A percentile compares a stretch with the other conserved stretches of the same genome.
Evolutionary conservation across 2,329 filamentous ascomycete genomes (phyloP).

Genomic region (Aureobasidium sp.): DNA sequence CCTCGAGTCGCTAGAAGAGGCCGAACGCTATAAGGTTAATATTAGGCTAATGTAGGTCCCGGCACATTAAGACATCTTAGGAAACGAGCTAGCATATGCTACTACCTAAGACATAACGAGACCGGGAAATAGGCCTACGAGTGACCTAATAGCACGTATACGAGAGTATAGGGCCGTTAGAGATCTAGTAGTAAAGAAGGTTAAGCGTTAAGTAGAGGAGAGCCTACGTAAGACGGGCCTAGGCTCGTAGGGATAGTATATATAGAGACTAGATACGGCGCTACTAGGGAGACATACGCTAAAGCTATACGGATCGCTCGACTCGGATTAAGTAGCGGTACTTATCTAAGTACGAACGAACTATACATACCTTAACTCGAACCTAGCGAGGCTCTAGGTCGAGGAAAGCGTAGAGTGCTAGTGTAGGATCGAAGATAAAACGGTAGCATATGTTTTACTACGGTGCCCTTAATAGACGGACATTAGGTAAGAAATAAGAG

Average conservation of each 20-base stretch:
- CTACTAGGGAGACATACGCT: too few species aligned
- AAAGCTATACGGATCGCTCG: background rate
- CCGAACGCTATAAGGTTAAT: too few species aligned
- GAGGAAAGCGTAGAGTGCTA: background rate
- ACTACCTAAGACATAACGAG: too few species aligned
- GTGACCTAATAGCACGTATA: too few species aligned
- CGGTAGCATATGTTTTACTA: background rate
- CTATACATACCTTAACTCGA: background rate
- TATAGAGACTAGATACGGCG: background rate
- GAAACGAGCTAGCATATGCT: too few species aligned
- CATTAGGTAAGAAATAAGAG: background rate
- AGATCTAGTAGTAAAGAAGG: background rate
- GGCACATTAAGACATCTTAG: too few species aligned
- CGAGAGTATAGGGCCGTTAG: slow-evolving; percentile 18
- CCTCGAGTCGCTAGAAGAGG: too few species aligned
- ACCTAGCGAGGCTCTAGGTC: background rate
- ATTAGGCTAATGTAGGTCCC: too few species aligned
- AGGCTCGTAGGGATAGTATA: background rate
- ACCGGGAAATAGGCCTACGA: too few species aligned
- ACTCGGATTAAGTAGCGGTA: background rate
- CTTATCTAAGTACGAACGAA: background rate
- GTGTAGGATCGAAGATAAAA: background rate
- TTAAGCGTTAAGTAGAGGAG: background rate
- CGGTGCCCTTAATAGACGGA: background rate
- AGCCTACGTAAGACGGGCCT: background rate